These are phyloP conservation scores for Thozetella sp. DNA, from an alignment of 495 filamentous ascomycete species.

Conservation along the genomic window DNA sequence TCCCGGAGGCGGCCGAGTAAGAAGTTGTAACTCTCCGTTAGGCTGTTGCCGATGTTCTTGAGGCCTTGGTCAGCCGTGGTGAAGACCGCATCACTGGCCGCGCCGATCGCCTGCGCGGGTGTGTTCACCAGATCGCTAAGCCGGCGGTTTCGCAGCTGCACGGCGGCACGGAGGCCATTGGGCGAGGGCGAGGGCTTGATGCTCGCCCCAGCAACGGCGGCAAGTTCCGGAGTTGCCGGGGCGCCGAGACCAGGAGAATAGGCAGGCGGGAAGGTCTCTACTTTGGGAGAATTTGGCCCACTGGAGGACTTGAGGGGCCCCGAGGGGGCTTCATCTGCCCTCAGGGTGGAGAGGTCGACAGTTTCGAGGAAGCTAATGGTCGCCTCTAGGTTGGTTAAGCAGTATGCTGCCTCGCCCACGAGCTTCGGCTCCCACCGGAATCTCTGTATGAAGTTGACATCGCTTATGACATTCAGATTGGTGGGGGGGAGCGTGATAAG, in stretches of 20 bases:
- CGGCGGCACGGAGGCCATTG: slow-evolving; percentile 38
- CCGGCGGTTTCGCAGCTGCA: slow-evolving; percentile 56
- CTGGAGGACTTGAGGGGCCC: slow-evolving; percentile 62
- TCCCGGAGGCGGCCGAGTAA: slow-evolving; percentile 88
- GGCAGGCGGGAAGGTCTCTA: slow-evolving; percentile 51
- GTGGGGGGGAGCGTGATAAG: slow-evolving; percentile 89
- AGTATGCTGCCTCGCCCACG: slow-evolving; percentile 93
- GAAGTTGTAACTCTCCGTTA: slow-evolving; percentile 93
- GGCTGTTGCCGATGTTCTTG: slow-evolving; percentile 83
- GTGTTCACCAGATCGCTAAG: slow-evolving; percentile 85
- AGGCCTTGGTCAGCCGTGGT: slow-evolving; percentile 86
- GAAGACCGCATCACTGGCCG: slow-evolving; percentile 80
- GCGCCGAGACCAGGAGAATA: slow-evolving; percentile 44
- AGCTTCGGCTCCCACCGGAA: slow-evolving; percentile 87
- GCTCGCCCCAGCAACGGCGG: slow-evolving; percentile 36
- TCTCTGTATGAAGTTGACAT: slow-evolving; percentile 89
- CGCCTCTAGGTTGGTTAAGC: slow-evolving; percentile 93
- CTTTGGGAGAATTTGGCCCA: slow-evolving; percentile 53
- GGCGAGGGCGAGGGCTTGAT: slow-evolving; percentile 41
- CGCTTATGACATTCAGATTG: slow-evolving; percentile 87
- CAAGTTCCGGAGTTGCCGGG: slow-evolving; percentile 28
- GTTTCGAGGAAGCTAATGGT: slow-evolving; percentile 96
- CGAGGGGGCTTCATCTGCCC: slow-evolving; percentile 72
- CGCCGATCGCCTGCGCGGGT: slow-evolving; percentile 75
- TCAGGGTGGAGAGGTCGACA: slow-evolving; percentile 88